Evolutionary conservation across 2,329 filamentous ascomycete genomes (phyloP).

Genomic region (Colletotrichum tropicale): DNA sequence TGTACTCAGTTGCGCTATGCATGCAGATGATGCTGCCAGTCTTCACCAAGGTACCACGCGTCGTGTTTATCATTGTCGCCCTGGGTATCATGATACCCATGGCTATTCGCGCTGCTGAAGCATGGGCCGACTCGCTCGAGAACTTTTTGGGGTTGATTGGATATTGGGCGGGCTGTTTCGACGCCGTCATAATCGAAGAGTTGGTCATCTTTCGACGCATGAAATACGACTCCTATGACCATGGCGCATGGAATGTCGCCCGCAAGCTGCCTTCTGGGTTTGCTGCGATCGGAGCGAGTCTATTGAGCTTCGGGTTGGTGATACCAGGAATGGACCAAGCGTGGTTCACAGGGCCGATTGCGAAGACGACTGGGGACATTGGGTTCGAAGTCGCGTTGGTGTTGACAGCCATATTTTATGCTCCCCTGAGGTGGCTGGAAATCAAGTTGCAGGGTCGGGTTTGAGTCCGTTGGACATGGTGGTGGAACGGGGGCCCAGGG

Average conservation of each 20-base stretch:
- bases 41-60: constrained; percentile 43
- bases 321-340: constrained; percentile 47
- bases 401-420: constrained; percentile 43
- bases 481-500: background rate
- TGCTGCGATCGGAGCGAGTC: constrained; percentile 46
- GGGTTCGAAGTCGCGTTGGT: constrained; percentile 50
- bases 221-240: constrained; percentile 45
- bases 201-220: constrained; percentile 45
- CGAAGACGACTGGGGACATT: constrained; percentile 45
- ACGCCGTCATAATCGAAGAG: constrained; percentile 44
- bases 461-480: constrained; percentile 4
- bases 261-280: constrained; percentile 44
- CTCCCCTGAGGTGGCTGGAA: constrained; percentile 42
- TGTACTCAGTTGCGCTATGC: constrained; percentile 42
- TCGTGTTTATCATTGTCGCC: constrained; percentile 42
- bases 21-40: constrained; percentile 41
- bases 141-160: constrained; percentile 50
- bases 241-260: constrained; percentile 48
- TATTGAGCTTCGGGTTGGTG: constrained; percentile 45
- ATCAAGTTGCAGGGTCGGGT: constrained; percentile 32
- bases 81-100: constrained; percentile 45
- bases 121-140: constrained; percentile 45
- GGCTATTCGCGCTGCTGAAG: constrained; percentile 40
- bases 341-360: constrained; percentile 49
- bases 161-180: constrained; percentile 50